These are phyloP conservation scores for Trichoderma koningiopsis DNA, from an alignment of 2,329 filamentous ascomycete species.

Conservation along the genomic window DNA sequence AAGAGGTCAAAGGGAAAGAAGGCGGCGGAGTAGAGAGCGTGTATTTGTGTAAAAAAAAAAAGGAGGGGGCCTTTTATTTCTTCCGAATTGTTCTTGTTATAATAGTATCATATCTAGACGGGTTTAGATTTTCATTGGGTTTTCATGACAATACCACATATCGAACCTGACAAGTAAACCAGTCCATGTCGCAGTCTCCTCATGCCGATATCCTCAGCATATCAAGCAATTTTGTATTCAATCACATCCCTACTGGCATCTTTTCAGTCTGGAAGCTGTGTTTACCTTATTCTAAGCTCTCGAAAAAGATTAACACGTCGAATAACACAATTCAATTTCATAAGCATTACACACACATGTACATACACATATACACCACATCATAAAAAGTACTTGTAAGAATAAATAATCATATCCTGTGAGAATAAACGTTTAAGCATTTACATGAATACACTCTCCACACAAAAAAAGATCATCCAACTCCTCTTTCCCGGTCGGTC, in stretches of 20 bases:
- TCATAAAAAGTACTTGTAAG: not conserved
- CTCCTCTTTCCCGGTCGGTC: not conserved
- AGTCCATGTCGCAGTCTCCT: not conserved
- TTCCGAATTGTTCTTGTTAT: not conserved
- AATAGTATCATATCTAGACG: not conserved
- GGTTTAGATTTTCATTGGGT: not conserved
- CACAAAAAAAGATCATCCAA: not conserved
- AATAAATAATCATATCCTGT: slow-evolving; percentile 7
- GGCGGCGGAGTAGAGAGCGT: not conserved
- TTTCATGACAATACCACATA: not conserved
- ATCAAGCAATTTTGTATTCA: not conserved
- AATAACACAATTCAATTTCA: not conserved
- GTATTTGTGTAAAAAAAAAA: not conserved
- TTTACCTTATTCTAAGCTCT: no score
- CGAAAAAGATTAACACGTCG: not conserved
- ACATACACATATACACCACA: not conserved
- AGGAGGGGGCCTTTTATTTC: not conserved
- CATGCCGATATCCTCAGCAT: not conserved
- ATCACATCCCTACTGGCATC: not conserved
- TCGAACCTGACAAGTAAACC: not conserved
- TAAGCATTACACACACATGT: not conserved
- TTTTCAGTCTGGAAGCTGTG: not conserved
- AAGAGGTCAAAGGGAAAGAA: slow-evolving; percentile 54
- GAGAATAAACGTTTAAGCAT: slow-evolving; percentile 26
- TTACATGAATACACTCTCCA: slow-evolving; percentile 25